Evolutionary conservation across 805 yeast species (phyloP).

Genomic region (Candida fluviatilis): DNA sequence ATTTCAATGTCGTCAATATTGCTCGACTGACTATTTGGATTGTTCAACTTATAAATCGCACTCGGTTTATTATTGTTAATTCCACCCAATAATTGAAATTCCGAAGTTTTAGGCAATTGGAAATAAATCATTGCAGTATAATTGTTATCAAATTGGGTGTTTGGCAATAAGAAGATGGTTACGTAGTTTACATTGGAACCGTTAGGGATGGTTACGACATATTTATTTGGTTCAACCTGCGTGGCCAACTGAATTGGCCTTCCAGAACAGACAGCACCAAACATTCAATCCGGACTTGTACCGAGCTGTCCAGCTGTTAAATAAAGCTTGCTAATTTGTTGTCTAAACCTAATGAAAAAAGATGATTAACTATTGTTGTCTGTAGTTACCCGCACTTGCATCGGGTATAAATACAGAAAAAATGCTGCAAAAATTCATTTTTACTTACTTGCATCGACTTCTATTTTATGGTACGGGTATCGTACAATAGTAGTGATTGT

Average conservation of each 20-base stretch:
- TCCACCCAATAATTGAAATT: constrained; percentile 66
- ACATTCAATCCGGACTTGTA: constrained; percentile 50
- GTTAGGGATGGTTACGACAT: constrained; percentile 57
- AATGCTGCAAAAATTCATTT: neutral
- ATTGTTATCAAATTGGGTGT: constrained; percentile 62
- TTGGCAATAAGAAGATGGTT: constrained; percentile 82
- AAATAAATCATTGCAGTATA: constrained; percentile 85
- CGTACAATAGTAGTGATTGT: neutral
- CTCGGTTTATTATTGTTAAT: constrained; percentile 70
- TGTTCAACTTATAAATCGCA: constrained; percentile 81
- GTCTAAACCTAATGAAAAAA: too few species aligned
- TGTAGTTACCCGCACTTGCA: neutral
- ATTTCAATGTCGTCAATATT: constrained; percentile 34
- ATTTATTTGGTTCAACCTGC: constrained; percentile 68
- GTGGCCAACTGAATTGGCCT: constrained; percentile 54
- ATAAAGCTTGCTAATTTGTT: too few species aligned
- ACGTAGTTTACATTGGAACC: constrained; percentile 71
- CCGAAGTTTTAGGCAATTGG: constrained; percentile 63
- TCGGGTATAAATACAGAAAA: neutral
- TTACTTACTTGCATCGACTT: neutral
- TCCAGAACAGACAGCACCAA: constrained; percentile 75
- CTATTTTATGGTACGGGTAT: constrained; percentile 2
- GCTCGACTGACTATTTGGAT: constrained; percentile 28
- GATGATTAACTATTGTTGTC: neutral
- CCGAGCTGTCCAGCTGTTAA: too few species aligned